A percentile compares a stretch with the other conserved stretches of the same genome.
phyloP scores from a whole-genome alignment of 495 filamentous ascomycete genomes.

The Jackrogersella minutella region DNA sequence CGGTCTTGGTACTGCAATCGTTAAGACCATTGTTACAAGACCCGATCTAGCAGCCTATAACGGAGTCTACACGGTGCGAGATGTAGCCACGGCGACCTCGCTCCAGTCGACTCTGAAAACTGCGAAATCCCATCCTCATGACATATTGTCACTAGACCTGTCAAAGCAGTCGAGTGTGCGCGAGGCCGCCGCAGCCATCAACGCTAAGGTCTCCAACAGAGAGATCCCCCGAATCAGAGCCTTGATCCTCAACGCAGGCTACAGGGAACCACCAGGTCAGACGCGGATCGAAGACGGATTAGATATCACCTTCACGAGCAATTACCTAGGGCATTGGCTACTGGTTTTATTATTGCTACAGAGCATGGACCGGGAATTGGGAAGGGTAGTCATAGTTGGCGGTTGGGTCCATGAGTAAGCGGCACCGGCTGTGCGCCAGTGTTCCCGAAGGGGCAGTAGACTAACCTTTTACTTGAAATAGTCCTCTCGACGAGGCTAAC shows the following conservation, averaged over 20 bases:
- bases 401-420: conserved; percentile 49
- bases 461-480: background rate
- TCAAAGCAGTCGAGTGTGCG: conserved; percentile 16
- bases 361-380: conserved; percentile 42
- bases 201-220: conserved; percentile 41
- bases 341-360: conserved; percentile 50
- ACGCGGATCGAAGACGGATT: conserved; percentile 42
- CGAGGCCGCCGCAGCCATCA: conserved; percentile 17
- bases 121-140: conserved; percentile 16
- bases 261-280: conserved; percentile 40
- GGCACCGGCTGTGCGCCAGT: background rate
- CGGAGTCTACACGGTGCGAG: conserved; percentile 49
- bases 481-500: background rate
- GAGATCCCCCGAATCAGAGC: conserved; percentile 50
- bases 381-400: conserved; percentile 31
- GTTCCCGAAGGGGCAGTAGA: background rate
- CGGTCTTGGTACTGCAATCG: conserved; percentile 56
- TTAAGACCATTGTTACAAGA: conserved; percentile 51
- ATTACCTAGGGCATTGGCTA: conserved; percentile 52
- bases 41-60: conserved; percentile 45
- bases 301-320: conserved; percentile 50
- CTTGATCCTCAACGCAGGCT: conserved; percentile 55
- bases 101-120: conserved; percentile 39
- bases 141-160: conserved; percentile 29
- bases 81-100: conserved; percentile 41